Conservation (phyloP, 2,329 filamentous ascomycete genomes). For the Byssothecium circinans region DNA sequence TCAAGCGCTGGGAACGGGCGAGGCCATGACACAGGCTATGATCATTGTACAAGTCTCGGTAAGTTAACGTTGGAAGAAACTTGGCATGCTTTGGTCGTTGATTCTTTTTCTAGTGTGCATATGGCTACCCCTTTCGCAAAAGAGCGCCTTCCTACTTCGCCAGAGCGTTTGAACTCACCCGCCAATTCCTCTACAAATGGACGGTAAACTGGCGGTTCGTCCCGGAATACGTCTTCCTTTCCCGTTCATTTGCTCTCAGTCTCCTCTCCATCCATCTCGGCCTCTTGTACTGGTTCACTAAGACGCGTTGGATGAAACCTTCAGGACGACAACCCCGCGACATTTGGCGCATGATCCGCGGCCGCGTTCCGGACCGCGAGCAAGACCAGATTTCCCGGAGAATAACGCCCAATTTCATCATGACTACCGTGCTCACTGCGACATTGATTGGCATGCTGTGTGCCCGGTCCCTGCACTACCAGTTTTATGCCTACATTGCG, state of each 20-base stretch:
- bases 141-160: slow-evolving; percentile 73
- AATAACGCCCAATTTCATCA: slow-evolving; percentile 71
- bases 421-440: slow-evolving; percentile 75
- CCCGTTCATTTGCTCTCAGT: slow-evolving; percentile 65
- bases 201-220: slow-evolving; percentile 98
- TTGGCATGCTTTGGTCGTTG: neutral
- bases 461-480: slow-evolving; percentile 87
- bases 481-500: slow-evolving; percentile 89
- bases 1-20: slow-evolving; percentile 67
- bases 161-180: slow-evolving; percentile 85
- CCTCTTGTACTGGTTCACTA: slow-evolving; percentile 68
- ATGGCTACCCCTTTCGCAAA: slow-evolving; percentile 67
- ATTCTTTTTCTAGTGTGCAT: slow-evolving; percentile 48
- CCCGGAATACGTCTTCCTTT: slow-evolving; percentile 79
- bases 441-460: slow-evolving; percentile 81
- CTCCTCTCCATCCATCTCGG: slow-evolving; percentile 67
- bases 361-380: slow-evolving; percentile 43
- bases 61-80: slow-evolving; percentile 40
- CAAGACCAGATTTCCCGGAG: slow-evolving; percentile 60
- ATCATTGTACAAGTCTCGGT: slow-evolving; percentile 80
- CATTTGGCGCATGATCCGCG: slow-evolving; percentile 56
- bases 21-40: slow-evolving; percentile 67
- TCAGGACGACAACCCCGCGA: slow-evolving; percentile 60
- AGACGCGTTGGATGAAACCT: slow-evolving; percentile 72
- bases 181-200: slow-evolving; percentile 95